A percentile compares a stretch with the other conserved stretches of the same genome.
phyloP scores from a whole-genome alignment of 2,329 filamentous ascomycete genomes.

The Phaeosphaeria sp. region DNA sequence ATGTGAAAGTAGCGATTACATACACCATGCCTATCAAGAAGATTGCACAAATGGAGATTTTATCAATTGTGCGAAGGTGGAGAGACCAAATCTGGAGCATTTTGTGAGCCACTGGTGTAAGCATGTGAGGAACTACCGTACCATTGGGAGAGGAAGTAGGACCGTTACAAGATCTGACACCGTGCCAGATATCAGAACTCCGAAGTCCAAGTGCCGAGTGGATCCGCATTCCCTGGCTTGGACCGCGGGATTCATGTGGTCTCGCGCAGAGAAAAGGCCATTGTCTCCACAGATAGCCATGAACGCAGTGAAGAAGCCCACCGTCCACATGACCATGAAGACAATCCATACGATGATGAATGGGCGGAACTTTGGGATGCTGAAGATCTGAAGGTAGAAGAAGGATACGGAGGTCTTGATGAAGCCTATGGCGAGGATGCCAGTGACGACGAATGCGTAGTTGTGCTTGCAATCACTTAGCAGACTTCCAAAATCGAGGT shows the following conservation, averaged over 20 bases:
- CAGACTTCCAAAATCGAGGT: background rate
- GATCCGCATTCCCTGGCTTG: background rate
- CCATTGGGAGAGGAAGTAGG: constrained; percentile 8
- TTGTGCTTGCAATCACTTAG: background rate
- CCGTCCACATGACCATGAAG: constrained; percentile 8
- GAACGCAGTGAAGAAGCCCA: constrained; percentile 4
- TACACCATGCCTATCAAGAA: constrained; percentile 9
- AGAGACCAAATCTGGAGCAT: constrained; percentile 3
- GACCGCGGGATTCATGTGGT: background rate
- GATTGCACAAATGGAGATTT: constrained; percentile 3
- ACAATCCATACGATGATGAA: constrained; percentile 6
- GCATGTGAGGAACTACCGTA: background rate
- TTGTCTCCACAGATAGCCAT: constrained; percentile 6
- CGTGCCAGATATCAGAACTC: background rate
- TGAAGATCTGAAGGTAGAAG: constrained; percentile 12
- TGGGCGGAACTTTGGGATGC: constrained; percentile 4
- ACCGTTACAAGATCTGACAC: constrained; percentile 7
- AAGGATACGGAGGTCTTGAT: constrained; percentile 13
- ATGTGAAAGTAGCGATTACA: background rate
- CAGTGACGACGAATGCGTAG: background rate
- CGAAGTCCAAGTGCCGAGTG: background rate
- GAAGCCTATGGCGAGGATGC: constrained; percentile 4
- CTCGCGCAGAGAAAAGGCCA: background rate
- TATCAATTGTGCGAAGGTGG: constrained; percentile 3
- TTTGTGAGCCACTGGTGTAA: background rate